These are phyloP conservation scores for Leccinum broughii DNA, from an alignment of 768 basidiomycete genomes.

Conservation along the genomic window DNA sequence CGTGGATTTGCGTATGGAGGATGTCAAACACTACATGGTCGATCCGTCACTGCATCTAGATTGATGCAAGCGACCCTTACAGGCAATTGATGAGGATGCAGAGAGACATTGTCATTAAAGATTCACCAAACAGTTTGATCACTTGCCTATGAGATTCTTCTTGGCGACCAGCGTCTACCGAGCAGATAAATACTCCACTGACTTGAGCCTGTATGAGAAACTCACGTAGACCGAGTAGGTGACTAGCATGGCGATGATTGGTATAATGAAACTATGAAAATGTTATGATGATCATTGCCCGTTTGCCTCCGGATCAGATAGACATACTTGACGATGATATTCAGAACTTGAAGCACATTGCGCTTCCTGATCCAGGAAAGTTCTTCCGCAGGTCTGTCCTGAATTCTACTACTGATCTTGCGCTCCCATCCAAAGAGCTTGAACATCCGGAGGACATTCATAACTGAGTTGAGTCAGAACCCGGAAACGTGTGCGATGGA, in stretches of 20 bases:
- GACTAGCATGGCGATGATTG: conserved; percentile 62
- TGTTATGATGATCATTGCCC: neutral
- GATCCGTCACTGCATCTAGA: neutral
- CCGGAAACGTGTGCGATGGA: neutral
- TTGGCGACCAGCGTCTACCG: conserved; percentile 6
- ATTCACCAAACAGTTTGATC: neutral
- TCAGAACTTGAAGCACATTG: conserved; percentile 49
- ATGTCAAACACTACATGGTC: conserved; percentile 1
- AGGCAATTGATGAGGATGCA: conserved; percentile 13
- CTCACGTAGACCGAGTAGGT: conserved; percentile 62
- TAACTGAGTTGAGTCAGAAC: conserved; percentile 34
- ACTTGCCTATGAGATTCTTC: conserved; percentile 10
- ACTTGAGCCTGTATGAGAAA: neutral
- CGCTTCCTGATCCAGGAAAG: conserved; percentile 52
- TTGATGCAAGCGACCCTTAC: neutral
- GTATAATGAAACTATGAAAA: conserved; percentile 51
- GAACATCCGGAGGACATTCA: conserved; percentile 64
- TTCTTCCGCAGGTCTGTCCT: conserved; percentile 60
- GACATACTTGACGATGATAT: conserved; percentile 18
- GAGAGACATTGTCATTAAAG: neutral
- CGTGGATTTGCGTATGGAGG: conserved; percentile 1
- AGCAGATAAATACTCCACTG: neutral
- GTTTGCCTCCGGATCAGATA: conserved; percentile 4
- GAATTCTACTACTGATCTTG: conserved; percentile 52
- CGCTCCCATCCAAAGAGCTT: conserved; percentile 72